Evolutionary conservation across 768 basidiomycete genomes (phyloP).

Genomic region (Chlorophyllum brunneum): DNA sequence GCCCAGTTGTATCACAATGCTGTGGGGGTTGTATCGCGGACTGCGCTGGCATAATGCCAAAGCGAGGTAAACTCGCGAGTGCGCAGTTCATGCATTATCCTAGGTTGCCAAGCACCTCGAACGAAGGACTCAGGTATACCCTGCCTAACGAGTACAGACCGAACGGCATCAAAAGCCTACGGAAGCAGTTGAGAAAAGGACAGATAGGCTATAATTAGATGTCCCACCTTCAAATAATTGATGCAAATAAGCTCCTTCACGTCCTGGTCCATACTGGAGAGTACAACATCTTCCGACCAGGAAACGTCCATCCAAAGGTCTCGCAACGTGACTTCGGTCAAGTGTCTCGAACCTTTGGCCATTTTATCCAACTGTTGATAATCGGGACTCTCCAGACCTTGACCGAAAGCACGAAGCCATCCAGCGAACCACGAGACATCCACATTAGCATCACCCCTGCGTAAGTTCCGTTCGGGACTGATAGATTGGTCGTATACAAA

Average conservation of each 20-base stretch:
- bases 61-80: constrained; percentile 1
- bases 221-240: background rate
- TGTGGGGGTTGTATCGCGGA: background rate
- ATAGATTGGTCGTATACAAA: background rate
- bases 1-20: background rate
- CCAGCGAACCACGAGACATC: background rate
- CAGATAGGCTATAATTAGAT: background rate
- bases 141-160: background rate
- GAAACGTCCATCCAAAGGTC: constrained; percentile 7
- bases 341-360: background rate
- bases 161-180: constrained; percentile 1
- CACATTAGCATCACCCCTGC: background rate
- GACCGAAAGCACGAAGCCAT: background rate
- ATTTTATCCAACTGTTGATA: background rate
- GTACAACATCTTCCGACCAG: background rate
- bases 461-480: background rate
- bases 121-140: background rate
- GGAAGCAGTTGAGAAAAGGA: background rate
- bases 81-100: background rate
- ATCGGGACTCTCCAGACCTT: background rate
- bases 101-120: background rate
- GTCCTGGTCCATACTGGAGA: background rate
- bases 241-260: background rate
- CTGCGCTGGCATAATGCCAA: background rate
- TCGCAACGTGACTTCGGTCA: background rate